Percentiles rank a stretch among this genome's conserved stretches.
phyloP scores from a whole-genome alignment of 768 basidiomycete genomes.

The Phylloporus rhodoxanthus region DNA sequence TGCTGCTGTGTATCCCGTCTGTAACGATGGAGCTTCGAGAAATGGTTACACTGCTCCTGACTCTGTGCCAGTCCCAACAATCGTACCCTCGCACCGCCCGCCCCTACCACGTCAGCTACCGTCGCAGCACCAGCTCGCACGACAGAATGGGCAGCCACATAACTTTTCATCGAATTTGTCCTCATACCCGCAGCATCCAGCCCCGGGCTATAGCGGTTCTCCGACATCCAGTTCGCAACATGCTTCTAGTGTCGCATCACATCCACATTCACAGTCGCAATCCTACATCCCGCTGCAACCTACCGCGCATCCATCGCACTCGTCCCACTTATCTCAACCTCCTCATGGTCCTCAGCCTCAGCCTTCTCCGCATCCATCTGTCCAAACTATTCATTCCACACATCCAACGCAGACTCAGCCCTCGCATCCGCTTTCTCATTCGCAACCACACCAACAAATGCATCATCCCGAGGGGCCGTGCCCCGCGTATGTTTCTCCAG shows the following conservation, averaged over 20 bases:
- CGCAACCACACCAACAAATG: conserved; percentile 23
- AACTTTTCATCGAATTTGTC: conserved; percentile 14
- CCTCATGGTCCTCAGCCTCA: conserved; percentile 13
- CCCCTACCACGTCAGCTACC: conserved; percentile 3
- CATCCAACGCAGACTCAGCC: conserved; percentile 19
- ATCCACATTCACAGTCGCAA: conserved; percentile 28
- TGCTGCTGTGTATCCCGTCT: neutral
- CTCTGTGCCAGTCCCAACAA: conserved; percentile 7
- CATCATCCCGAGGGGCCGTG: conserved; percentile 22
- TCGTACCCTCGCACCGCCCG: conserved; percentile 18
- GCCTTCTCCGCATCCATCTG: conserved; percentile 10
- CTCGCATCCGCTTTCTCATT: conserved; percentile 25
- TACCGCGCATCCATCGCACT: conserved; percentile 8
- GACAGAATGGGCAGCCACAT: conserved; percentile 16
- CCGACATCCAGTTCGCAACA: conserved; percentile 17
- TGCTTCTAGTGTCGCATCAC: conserved; percentile 5
- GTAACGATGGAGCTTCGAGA: conserved; percentile 9
- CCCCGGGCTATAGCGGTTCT: conserved; percentile 13
- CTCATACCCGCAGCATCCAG: conserved; percentile 14
- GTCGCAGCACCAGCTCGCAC: conserved; percentile 17
- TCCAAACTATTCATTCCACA: conserved; percentile 12
- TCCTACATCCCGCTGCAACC: conserved; percentile 15
- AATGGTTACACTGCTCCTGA: conserved; percentile 15
- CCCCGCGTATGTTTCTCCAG: conserved; percentile 25
- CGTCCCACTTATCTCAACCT: conserved; percentile 12